Conservation (phyloP, 805 yeast genomes). For the Zygotorulaspora chibaensis region DNA sequence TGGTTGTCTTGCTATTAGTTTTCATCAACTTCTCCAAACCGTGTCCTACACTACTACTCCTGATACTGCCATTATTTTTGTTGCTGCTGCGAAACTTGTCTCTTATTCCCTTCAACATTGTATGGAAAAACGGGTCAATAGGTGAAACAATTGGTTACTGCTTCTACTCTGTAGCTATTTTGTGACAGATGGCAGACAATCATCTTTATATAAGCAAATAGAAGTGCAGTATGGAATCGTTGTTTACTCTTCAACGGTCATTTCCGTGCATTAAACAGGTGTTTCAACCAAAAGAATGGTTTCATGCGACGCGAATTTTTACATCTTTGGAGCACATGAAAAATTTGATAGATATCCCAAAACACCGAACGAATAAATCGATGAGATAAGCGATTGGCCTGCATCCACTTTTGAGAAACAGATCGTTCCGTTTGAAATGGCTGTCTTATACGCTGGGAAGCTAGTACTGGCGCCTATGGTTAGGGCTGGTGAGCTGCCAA, state of each 20-base stretch:
- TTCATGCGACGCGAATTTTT: conserved; percentile 13
- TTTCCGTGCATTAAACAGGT: neutral
- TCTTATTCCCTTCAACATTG: conserved; percentile 11
- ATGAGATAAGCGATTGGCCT: neutral
- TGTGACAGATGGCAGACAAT: neutral
- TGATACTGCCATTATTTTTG: conserved; percentile 6
- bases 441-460: conserved; percentile 72
- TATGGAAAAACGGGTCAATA: neutral
- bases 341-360: neutral
- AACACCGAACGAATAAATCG: conserved; percentile 6
- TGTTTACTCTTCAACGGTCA: neutral
- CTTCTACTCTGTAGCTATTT: no score
- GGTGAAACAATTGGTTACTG: no score
- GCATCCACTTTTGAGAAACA: neutral
- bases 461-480: conserved; percentile 95
- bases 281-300: conserved; percentile 13
- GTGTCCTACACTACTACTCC: conserved; percentile 12
- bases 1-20: conserved; percentile 2
- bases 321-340: conserved; percentile 1
- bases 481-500: conserved; percentile 90
- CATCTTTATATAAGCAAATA: neutral
- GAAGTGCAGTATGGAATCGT: neutral
- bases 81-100: conserved; percentile 11
- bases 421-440: conserved; percentile 16
- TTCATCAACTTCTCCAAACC: conserved; percentile 12